Conservation (phyloP, 768 basidiomycete species). For the Tylopilus subfusipes region DNA sequence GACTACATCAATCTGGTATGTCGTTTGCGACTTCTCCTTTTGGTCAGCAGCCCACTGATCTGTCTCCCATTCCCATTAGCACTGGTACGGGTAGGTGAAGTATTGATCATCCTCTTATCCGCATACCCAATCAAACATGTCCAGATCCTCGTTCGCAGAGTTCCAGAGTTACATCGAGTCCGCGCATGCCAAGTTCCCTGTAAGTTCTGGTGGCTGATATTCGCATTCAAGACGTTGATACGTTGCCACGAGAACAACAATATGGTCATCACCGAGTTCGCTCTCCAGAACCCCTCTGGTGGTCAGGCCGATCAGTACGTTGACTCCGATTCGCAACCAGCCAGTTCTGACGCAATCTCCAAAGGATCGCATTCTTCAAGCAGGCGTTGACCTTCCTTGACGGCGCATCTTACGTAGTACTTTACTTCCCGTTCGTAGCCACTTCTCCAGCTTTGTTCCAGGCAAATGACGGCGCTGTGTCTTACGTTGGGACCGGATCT, state of each 20-base stretch:
- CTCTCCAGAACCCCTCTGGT: conserved; percentile 28
- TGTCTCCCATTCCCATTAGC: conserved; percentile 4
- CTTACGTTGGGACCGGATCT: conserved; percentile 28
- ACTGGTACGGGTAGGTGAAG: conserved; percentile 30
- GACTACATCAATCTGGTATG: conserved; percentile 37
- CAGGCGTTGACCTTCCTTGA: conserved; percentile 37
- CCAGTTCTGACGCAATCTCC: not conserved
- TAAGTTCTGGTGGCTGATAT: conserved; percentile 1
- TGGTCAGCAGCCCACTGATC: not conserved
- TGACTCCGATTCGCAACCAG: not conserved
- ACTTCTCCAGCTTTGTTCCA: conserved; percentile 28
- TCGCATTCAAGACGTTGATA: conserved; percentile 1
- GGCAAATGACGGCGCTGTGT: conserved; percentile 6
- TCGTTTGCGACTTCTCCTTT: not conserved
- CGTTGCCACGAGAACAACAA: conserved; percentile 12
- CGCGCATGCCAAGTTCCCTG: conserved; percentile 29
- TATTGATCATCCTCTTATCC: not conserved
- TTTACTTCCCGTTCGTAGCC: conserved; percentile 40
- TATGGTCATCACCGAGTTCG: conserved; percentile 34
- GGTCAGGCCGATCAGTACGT: conserved; percentile 31
- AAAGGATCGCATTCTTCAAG: conserved; percentile 33
- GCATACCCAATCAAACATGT: not conserved
- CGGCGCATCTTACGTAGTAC: conserved; percentile 24
- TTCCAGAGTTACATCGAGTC: conserved; percentile 30
- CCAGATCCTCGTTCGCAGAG: conserved; percentile 23